Percentiles rank a stretch among this genome's conserved stretches.
These are phyloP conservation scores for Tephrocybe sp. DNA, from an alignment of 768 basidiomycete genomes.

Conservation along the genomic window DNA sequence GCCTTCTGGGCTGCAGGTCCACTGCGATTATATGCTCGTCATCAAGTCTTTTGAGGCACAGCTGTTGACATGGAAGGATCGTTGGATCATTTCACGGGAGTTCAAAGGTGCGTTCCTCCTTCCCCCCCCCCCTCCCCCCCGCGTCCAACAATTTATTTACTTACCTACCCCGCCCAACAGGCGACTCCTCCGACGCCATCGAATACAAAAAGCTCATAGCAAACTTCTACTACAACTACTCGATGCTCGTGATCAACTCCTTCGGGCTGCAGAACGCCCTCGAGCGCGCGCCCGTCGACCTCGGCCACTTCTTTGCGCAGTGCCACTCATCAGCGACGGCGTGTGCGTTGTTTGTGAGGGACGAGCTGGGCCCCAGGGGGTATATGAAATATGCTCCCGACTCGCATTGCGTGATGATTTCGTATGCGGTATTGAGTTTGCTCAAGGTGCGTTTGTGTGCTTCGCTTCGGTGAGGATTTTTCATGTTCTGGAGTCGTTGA, in stretches of 20 bases:
- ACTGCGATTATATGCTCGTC: slow-evolving; percentile 83
- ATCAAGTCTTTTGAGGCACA: slow-evolving; percentile 86
- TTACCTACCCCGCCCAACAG: slow-evolving; percentile 17
- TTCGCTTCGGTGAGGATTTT: too few species aligned
- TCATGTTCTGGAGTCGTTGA: too few species aligned
- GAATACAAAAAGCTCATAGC: slow-evolving; percentile 54
- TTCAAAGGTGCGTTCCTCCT: slow-evolving; percentile 26
- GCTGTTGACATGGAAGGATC: slow-evolving; percentile 55
- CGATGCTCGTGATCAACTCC: slow-evolving; percentile 87
- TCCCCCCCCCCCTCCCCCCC: background rate
- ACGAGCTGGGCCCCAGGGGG: slow-evolving; percentile 75
- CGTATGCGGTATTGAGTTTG: slow-evolving; percentile 91
- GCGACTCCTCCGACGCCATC: slow-evolving; percentile 18
- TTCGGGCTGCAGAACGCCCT: slow-evolving; percentile 97
- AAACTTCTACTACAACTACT: slow-evolving; percentile 83
- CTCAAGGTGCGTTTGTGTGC: slow-evolving; percentile 81
- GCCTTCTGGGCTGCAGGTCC: slow-evolving; percentile 77
- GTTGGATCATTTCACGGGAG: slow-evolving; percentile 44
- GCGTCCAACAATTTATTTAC: slow-evolving; percentile 1
- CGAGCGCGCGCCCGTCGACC: slow-evolving; percentile 70
- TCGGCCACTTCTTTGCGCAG: slow-evolving; percentile 82
- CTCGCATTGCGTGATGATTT: slow-evolving; percentile 86
- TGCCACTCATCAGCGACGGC: slow-evolving; percentile 72
- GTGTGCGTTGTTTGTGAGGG: slow-evolving; percentile 72
- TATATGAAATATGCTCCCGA: slow-evolving; percentile 86